Base-by-base conservation (phyloP, 257 asterid species). In the Salvia rosmarinus region DNA sequence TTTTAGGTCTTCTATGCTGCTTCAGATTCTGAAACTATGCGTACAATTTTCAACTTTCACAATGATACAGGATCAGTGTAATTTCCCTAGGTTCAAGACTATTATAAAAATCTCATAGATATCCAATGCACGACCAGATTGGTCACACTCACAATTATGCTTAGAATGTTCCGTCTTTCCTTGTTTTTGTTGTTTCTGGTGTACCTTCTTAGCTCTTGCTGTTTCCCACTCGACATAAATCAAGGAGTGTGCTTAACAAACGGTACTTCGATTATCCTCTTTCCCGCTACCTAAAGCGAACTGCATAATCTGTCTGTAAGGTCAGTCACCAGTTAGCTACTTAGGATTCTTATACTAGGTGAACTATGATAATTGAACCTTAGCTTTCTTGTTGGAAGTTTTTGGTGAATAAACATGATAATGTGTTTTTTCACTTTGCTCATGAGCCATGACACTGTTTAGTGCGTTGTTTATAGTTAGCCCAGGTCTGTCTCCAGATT, bases 401-500 rank as follows among this genome's bases (percentile, higher is more conserved):
- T 46, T 20, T 46, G 56, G 57, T 14, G n/a, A 11, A 44, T 12
- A 37, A 34, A 46, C 4, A n/a, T 64, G 56, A 64, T 44, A 64
- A 8, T 21, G 11, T 64, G 49, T 23, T 43, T 37, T 28, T 61
- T 61, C 35, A 21, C 23, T 13, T 25, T 46, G 58, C 16, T 65
- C 30, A 64, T n/a, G n/a, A 65, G 42, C 16, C 43, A 46, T 25
- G 70, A 61, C 67, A 34, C 4, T 35, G 14, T 34, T n/a, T 44
- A 60, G 9, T 20, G 28, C 14, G 40, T 60, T 39, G 54, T 3
- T 63, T 39, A 20, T 63, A 40, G 34, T 63, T 8, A 62, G 6
- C 39, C 39, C 50, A 42, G 12, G 6, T 20, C 54, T 19, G 21
- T 2, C 63, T 57, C 35, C 11, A 9, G 40, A 57, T 34, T 5